Base-by-base conservation (phyloP, 2,329 filamentous ascomycete species). In the Aspergillus tubingensis region DNA sequence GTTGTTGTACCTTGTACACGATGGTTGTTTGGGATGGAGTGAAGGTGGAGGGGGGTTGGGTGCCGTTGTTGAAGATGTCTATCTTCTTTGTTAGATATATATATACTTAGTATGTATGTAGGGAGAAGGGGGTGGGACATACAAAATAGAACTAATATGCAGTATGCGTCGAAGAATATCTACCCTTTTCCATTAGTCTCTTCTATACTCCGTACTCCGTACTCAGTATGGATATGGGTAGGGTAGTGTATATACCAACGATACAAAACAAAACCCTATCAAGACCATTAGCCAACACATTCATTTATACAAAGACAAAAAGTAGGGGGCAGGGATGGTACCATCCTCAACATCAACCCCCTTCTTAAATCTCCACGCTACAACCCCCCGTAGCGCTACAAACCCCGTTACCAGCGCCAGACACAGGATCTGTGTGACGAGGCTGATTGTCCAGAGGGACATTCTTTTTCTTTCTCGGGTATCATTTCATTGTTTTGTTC, bases 371-470 rank as follows among this genome's bases (percentile, higher is more conserved):
- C 30, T 17, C 30, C 10, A 36, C 5, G 41, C 30, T 2, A 54
- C 36, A 5, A 59, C 8, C 3, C 54, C 21, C 21, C 57, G 38
- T 15, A 59, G 32, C 15, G 19, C 51, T 13, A 59, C 39, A 13
- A 41, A 54, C 1, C 13, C 13, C 13, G 57, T 21, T 15, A 54
- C 43, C 25, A 59, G 36, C 25, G 30, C n/a, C 32, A 43, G 52
- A 21, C 57, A 59, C 41, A 59, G 39, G 27, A 59, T 59, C 43
- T 59, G 57, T 11, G 57, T 54, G 38, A 50, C 30, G 4, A 59
- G 19, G 50, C 43, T 59, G 41, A 59, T 48, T 21, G 52, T 54
- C 38, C 38, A 39, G n/a, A 54, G 52, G 17, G 17, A 44, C 32
- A 36, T 36, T 44, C 41, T 21, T 5, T 21, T 5, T 44, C 41